These are phyloP conservation scores for Panus rudis DNA, from an alignment of 768 basidiomycete genomes.

Conservation along the genomic window DNA sequence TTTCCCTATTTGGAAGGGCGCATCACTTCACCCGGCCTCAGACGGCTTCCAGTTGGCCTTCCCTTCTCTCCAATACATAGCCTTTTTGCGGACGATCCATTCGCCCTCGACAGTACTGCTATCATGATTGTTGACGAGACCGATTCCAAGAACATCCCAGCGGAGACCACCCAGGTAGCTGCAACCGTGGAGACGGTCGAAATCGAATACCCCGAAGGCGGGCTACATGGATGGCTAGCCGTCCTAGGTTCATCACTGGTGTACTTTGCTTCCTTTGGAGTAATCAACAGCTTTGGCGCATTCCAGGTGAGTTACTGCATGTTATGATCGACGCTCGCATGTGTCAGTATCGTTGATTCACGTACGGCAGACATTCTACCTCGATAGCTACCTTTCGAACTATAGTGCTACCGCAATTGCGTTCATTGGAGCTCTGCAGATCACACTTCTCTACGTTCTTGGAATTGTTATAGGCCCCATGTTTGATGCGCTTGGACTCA, in stretches of 20 bases:
- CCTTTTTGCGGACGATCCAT: no score
- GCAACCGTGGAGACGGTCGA: no score
- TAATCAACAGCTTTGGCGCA: conserved; percentile 7
- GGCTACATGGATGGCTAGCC: conserved; percentile 4
- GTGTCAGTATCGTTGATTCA: neutral
- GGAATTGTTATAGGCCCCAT: conserved; percentile 1
- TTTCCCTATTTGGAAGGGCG: no score
- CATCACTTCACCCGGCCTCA: no score
- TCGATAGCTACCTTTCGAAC: conserved; percentile 2
- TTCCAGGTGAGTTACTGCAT: conserved; percentile 2
- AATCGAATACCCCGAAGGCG: neutral
- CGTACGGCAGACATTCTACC: conserved; percentile 3
- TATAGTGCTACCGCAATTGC: conserved; percentile 3
- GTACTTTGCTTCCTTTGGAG: conserved; percentile 7
- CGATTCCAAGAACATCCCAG: no score
- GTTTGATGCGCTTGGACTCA: neutral
- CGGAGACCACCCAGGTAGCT: no score
- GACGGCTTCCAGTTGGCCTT: no score
- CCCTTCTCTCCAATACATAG: no score
- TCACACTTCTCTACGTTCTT: neutral
- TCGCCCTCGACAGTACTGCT: no score
- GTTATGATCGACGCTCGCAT: neutral
- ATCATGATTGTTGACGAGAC: no score
- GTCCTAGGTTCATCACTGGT: conserved; percentile 7
- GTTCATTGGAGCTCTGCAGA: conserved; percentile 8